Evolutionary conservation across 495 filamentous ascomycete genomes (phyloP).

Genomic region (Letharia columbiana): DNA sequence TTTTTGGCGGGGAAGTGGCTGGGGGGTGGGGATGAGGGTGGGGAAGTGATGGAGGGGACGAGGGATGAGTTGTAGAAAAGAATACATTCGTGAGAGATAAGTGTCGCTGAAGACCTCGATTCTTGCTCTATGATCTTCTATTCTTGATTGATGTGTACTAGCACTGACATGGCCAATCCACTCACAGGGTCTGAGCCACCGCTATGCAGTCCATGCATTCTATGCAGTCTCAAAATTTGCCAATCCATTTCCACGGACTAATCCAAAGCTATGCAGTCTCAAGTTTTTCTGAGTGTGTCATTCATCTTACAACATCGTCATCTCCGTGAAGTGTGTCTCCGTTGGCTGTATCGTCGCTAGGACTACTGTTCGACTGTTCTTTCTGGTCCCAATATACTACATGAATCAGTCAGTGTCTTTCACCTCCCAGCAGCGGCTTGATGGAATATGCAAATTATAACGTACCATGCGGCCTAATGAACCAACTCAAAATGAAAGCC

Average conservation of each 20-base stretch:
- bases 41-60: not conserved
- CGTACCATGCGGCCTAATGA: constrained; percentile 62
- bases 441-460: not conserved
- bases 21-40: not conserved
- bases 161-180: too few relatives aligned
- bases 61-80: constrained; percentile 5
- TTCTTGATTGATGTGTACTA: not conserved
- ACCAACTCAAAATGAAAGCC: constrained; percentile 55
- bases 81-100: not conserved
- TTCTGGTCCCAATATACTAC: constrained; percentile 15
- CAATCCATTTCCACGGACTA: not conserved
- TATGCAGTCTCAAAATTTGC: not conserved
- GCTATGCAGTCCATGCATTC: too few relatives aligned
- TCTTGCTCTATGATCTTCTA: not conserved
- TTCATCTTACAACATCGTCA: not conserved
- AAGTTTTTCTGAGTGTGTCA: not conserved
- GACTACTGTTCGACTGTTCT: not conserved
- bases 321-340: not conserved
- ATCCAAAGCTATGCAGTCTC: not conserved
- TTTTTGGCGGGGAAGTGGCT: not conserved
- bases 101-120: not conserved
- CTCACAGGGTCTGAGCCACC: too few relatives aligned
- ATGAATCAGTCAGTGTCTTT: not conserved
- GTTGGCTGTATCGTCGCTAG: not conserved
- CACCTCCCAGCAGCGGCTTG: not conserved